These are phyloP conservation scores for Neurospora sublineolata DNA, from an alignment of 495 filamentous ascomycete genomes.

Conservation along the genomic window DNA sequence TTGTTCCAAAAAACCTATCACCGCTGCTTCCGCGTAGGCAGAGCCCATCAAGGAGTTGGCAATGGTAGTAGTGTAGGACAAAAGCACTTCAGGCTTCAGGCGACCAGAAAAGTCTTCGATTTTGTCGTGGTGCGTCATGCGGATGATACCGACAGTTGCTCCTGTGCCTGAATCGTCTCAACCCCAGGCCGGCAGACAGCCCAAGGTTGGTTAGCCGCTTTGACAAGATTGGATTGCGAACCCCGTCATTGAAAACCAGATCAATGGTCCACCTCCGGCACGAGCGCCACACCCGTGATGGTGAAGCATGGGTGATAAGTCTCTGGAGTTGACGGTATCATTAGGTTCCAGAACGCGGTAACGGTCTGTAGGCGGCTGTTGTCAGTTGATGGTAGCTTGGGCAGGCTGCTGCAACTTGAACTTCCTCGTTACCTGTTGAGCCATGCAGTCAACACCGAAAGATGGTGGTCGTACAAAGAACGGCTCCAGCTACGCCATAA, in stretches of 20 bases:
- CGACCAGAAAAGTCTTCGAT: too few relatives aligned
- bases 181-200: not conserved
- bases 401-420: not conserved
- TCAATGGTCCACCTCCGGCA: not conserved
- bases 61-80: too few relatives aligned
- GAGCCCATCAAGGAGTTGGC: too few relatives aligned
- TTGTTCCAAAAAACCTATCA: too few relatives aligned
- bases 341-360: not conserved
- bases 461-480: not conserved
- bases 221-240: not conserved
- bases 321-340: not conserved
- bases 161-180: not conserved
- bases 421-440: not conserved
- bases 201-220: not conserved
- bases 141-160: too few relatives aligned
- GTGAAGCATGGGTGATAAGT: not conserved
- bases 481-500: not conserved
- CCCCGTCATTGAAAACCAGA: not conserved
- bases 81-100: too few relatives aligned
- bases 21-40: too few relatives aligned
- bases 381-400: not conserved
- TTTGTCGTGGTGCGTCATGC: too few relatives aligned
- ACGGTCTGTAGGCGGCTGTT: not conserved
- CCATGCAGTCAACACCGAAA: not conserved
- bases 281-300: not conserved